These are phyloP conservation scores for Achaetomium macrosporum DNA, from an alignment of 2,329 filamentous ascomycete genomes.

Conservation along the genomic window DNA sequence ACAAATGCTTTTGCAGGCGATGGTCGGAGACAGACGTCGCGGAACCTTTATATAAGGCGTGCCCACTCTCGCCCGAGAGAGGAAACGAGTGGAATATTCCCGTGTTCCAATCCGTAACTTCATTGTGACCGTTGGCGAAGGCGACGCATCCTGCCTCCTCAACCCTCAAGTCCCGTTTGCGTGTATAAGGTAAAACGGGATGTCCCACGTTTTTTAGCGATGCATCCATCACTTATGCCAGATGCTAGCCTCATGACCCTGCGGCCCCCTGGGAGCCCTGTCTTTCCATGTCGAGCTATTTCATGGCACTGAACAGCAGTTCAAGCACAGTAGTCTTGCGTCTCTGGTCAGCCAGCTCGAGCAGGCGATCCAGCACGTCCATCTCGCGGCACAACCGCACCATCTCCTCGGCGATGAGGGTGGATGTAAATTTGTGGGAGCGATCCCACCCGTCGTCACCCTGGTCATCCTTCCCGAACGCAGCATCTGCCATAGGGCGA, in stretches of 20 bases:
- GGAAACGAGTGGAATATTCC: too few relatives aligned
- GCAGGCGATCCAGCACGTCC: constrained; percentile 9
- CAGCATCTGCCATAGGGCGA: not conserved
- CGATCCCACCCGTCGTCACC: not conserved
- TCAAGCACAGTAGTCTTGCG: not conserved
- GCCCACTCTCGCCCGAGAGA: too few relatives aligned
- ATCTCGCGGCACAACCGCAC: constrained; percentile 11
- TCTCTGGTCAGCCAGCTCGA: constrained; percentile 5
- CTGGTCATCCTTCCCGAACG: not conserved
- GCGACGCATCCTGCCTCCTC: not conserved
- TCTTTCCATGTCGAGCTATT: not conserved
- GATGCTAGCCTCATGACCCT: not conserved
- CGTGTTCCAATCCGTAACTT: too few relatives aligned
- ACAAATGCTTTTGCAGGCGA: too few relatives aligned
- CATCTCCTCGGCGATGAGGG: constrained; percentile 12
- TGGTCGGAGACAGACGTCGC: too few relatives aligned
- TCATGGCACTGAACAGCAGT: constrained; percentile 1
- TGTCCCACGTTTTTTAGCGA: too few relatives aligned
- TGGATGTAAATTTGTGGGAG: not conserved
- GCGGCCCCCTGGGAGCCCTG: not conserved
- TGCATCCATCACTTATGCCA: too few relatives aligned
- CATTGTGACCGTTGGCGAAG: too few relatives aligned
- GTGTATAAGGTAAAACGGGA: too few relatives aligned
- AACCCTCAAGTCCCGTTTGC: too few relatives aligned
- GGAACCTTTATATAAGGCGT: too few relatives aligned